Percentiles rank a stretch among this genome's conserved stretches.
Evolutionary conservation across 345 rosid genomes (phyloP).

Genomic region (Salix exigua): DNA sequence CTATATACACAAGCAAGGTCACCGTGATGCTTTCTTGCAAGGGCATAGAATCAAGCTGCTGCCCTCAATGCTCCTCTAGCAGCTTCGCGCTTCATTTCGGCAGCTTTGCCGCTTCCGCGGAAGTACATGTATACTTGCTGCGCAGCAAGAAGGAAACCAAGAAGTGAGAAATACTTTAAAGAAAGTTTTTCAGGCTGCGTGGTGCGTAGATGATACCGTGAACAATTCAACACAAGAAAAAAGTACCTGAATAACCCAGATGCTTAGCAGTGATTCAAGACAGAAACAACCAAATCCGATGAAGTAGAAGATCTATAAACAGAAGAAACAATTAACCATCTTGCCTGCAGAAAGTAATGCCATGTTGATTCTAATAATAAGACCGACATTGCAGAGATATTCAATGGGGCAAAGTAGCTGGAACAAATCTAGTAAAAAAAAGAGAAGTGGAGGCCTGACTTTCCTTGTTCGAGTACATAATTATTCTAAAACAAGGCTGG

Average conservation of each 20-base stretch:
- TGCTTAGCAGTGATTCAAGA: constrained; percentile 21
- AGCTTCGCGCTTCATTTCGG: constrained; percentile 29
- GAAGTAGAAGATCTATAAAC: constrained; percentile 30
- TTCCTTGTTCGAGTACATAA: not conserved
- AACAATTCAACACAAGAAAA: not conserved
- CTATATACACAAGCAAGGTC: constrained; percentile 2
- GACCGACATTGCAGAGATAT: not conserved
- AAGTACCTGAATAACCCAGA: constrained; percentile 34
- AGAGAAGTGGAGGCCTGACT: not conserved
- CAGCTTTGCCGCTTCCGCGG: constrained; percentile 34
- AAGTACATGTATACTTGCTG: constrained; percentile 40
- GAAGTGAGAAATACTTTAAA: not conserved
- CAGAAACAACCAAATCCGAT: constrained; percentile 32
- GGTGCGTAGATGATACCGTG: not conserved
- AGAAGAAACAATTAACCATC: not conserved
- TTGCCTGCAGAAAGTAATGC: not conserved
- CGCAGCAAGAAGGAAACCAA: not conserved
- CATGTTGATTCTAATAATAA: not conserved
- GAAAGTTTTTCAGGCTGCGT: too few species aligned
- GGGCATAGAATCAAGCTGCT: constrained; percentile 7
- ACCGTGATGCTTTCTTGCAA: not conserved
- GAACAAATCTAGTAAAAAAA: not conserved
- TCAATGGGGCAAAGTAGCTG: not conserved
- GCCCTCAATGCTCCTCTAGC: constrained; percentile 37
- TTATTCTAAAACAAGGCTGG: not conserved